Conservation (phyloP, 2,329 filamentous ascomycete species). For the Fusarium chaquense region DNA sequence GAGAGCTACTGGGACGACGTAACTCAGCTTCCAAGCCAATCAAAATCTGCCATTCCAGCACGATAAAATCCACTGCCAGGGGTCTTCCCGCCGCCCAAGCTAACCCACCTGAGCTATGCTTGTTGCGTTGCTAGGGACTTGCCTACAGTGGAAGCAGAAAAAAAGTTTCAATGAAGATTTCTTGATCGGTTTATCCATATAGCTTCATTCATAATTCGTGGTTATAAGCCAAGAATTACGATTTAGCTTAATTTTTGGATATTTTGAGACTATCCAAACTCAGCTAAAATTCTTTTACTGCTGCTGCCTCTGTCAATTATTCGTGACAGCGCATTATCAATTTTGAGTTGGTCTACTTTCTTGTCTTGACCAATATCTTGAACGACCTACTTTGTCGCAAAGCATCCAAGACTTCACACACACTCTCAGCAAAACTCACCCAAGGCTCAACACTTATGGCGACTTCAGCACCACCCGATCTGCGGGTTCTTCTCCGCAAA, state of each 20-base stretch:
- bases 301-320: not conserved
- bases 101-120: slow-evolving; percentile 32
- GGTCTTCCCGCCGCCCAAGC: slow-evolving; percentile 41
- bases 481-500: slow-evolving; percentile 74
- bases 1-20: slow-evolving; percentile 43
- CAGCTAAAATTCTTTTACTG: not conserved
- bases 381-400: slow-evolving; percentile 28
- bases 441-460: slow-evolving; percentile 42
- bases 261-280: too few relatives aligned
- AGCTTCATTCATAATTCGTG: slow-evolving; percentile 29
- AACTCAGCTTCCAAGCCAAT: slow-evolving; percentile 45
- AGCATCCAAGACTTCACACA: slow-evolving; percentile 13
- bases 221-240: slow-evolving; percentile 12
- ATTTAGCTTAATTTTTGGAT: not conserved
- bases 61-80: slow-evolving; percentile 43
- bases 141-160: slow-evolving; percentile 35
- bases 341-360: slow-evolving; percentile 10
- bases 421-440: not conserved
- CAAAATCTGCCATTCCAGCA: slow-evolving; percentile 39
- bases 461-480: slow-evolving; percentile 63
- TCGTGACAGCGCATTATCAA: slow-evolving; percentile 22
- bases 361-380: slow-evolving; percentile 10
- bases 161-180: slow-evolving; percentile 44
- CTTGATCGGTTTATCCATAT: slow-evolving; percentile 14
- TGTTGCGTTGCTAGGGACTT: slow-evolving; percentile 33